These are phyloP conservation scores for Arthrobotrys megalospora DNA, from an alignment of 2,329 filamentous ascomycete genomes.

Conservation along the genomic window DNA sequence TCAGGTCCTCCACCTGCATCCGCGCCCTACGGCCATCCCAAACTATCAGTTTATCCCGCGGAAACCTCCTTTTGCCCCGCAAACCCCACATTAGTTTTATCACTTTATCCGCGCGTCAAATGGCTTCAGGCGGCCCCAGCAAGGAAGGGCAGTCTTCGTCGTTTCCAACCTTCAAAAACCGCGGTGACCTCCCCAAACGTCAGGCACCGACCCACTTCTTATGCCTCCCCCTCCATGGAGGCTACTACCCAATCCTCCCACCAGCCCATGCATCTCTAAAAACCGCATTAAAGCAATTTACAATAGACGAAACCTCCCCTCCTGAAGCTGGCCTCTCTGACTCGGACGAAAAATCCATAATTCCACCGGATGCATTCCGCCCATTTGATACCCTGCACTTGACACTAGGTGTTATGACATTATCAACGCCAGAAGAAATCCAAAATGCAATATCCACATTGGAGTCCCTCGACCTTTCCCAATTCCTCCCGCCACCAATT, in stretches of 20 bases:
- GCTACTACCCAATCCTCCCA: constrained; percentile 72
- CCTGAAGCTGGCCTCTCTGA: constrained; percentile 64
- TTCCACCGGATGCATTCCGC: constrained; percentile 79
- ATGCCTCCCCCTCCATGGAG: constrained; percentile 79
- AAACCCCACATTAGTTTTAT: background rate
- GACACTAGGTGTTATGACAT: constrained; percentile 84
- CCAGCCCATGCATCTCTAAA: constrained; percentile 66
- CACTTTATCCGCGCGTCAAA: background rate
- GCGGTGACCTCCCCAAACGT: constrained; percentile 58
- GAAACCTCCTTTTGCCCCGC: background rate
- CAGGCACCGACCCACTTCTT: constrained; percentile 80
- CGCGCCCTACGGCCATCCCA: background rate
- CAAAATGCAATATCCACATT: constrained; percentile 30
- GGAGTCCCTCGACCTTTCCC: constrained; percentile 29
- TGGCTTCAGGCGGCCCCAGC: constrained; percentile 12
- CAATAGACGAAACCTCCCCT: constrained; percentile 71
- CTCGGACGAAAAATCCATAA: constrained; percentile 66
- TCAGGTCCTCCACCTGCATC: background rate
- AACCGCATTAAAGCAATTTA: constrained; percentile 75
- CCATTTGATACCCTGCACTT: constrained; percentile 86
- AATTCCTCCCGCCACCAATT: constrained; percentile 14
- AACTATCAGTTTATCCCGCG: background rate
- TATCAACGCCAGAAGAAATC: constrained; percentile 4
- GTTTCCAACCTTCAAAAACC: constrained; percentile 7
- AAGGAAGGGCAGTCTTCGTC: background rate